These are phyloP conservation scores for Dendrothele bispora DNA, from an alignment of 768 basidiomycete genomes.

Conservation along the genomic window DNA sequence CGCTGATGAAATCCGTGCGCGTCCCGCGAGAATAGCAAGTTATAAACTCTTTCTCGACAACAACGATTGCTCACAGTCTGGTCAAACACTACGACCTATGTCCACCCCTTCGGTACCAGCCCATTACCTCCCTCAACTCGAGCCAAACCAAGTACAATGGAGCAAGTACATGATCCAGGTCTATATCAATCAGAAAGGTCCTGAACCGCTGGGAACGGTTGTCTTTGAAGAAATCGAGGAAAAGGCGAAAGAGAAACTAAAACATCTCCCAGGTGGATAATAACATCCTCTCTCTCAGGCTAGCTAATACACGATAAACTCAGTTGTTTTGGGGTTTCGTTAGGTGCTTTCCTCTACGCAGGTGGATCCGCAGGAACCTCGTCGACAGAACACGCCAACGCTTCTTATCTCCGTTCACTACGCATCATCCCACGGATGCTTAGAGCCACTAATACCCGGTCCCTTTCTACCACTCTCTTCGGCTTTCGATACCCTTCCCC, in stretches of 20 bases:
- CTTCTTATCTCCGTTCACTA: slow-evolving; percentile 61
- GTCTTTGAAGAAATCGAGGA: slow-evolving; percentile 61
- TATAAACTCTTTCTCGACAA: too few relatives aligned
- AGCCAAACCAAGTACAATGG: too few relatives aligned
- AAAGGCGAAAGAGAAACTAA: slow-evolving; percentile 63
- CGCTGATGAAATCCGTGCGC: too few relatives aligned
- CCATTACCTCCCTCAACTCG: too few relatives aligned
- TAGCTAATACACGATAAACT: neutral
- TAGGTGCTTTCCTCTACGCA: slow-evolving; percentile 73
- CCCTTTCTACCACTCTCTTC: slow-evolving; percentile 62
- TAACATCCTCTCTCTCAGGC: neutral
- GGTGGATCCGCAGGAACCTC: slow-evolving; percentile 75
- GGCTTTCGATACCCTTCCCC: slow-evolving; percentile 64
- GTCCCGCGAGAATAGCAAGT: too few relatives aligned
- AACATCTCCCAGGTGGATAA: slow-evolving; percentile 47
- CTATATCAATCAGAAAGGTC: slow-evolving; percentile 37
- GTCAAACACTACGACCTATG: too few relatives aligned
- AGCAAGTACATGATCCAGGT: slow-evolving; percentile 38
- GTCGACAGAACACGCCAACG: slow-evolving; percentile 68
- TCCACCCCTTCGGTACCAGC: too few relatives aligned
- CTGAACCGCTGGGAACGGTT: slow-evolving; percentile 59
- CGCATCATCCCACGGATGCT: slow-evolving; percentile 84
- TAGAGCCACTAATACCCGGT: slow-evolving; percentile 43
- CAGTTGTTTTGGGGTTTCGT: neutral
- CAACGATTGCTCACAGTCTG: too few relatives aligned